Evolutionary conservation across 305 asterid species (phyloP).

Genomic region (Solanum hybrid): DNA sequence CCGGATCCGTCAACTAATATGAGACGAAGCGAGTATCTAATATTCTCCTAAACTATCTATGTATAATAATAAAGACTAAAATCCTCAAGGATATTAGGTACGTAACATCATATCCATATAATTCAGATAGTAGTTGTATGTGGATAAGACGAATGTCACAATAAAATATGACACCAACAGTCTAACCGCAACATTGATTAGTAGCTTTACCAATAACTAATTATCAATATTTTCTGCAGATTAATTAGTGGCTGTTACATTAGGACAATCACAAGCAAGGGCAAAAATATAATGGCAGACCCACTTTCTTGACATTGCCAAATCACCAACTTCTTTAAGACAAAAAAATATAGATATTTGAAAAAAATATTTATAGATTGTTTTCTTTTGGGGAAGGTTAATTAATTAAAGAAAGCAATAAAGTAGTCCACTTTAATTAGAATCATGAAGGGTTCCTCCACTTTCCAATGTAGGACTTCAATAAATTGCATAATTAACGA

Average conservation of each 20-base stretch:
- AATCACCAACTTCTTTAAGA: background rate
- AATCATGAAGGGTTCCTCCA: background rate
- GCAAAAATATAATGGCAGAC: background rate
- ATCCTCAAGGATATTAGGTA: background rate
- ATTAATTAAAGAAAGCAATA: background rate
- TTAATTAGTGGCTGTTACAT: background rate
- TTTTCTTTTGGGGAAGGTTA: background rate
- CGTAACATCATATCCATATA: background rate
- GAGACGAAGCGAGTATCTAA: background rate
- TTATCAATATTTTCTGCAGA: background rate
- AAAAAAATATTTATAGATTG: background rate
- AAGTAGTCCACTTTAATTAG: background rate
- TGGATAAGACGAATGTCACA: background rate
- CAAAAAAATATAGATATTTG: background rate
- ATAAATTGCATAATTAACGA: conserved; percentile 1
- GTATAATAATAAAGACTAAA: background rate
- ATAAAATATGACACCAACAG: background rate
- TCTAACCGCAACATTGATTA: background rate
- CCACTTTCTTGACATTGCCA: background rate
- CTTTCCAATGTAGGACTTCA: conserved; percentile 3
- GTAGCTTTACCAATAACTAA: background rate
- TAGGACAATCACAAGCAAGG: background rate
- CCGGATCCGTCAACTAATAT: too few relatives aligned
- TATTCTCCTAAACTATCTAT: background rate
- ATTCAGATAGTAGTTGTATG: background rate